phyloP scores from a whole-genome alignment of 1,139 yeast genomes.

The Pneumocystis sp. region DNA sequence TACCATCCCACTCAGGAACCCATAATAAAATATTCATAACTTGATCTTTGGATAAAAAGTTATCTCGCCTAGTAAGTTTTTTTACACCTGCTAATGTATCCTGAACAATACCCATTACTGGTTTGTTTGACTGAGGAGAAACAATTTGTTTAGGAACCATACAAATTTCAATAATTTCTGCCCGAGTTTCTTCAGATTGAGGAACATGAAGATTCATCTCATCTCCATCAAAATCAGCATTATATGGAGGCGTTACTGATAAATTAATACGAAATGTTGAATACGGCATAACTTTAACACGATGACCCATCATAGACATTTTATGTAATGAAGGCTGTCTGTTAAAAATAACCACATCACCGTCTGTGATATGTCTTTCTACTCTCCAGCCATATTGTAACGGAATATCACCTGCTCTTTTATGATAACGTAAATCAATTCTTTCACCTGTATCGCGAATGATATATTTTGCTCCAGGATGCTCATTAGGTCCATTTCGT shows the following conservation, averaged over 20 bases:
- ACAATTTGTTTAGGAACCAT: slow-evolving; percentile 96
- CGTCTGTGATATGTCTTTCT: slow-evolving; percentile 93
- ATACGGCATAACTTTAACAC: slow-evolving; percentile 97
- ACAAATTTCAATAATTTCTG: slow-evolving; percentile 85
- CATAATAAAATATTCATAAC: slow-evolving; percentile 93
- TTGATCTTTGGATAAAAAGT: slow-evolving; percentile 76
- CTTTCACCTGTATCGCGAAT: slow-evolving; percentile 98
- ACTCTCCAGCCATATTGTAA: slow-evolving; percentile 98
- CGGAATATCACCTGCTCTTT: slow-evolving; percentile 96
- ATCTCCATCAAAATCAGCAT: slow-evolving; percentile 99
- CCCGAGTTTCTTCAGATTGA: slow-evolving; percentile 94
- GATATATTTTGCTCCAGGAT: slow-evolving; percentile 98
- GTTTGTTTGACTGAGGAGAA: slow-evolving; percentile 95
- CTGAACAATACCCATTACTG: slow-evolving; percentile 99
- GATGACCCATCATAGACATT: slow-evolving; percentile 99
- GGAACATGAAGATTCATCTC: slow-evolving; percentile 99
- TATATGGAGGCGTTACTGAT: slow-evolving; percentile 95
- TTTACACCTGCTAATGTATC: slow-evolving; percentile 96
- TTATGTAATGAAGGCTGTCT: slow-evolving; percentile 99
- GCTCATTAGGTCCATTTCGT: slow-evolving; percentile 96
- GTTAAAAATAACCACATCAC: slow-evolving; percentile 92
- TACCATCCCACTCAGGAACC: slow-evolving; percentile 99
- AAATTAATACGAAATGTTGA: slow-evolving; percentile 92
- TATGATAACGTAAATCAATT: slow-evolving; percentile 89
- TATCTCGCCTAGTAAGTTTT: slow-evolving; percentile 84